Percentiles rank a stretch among this genome's conserved stretches.
Conservation (phyloP, 352 stramenopile genomes). For the Aphanomyces cochlioides region DNA sequence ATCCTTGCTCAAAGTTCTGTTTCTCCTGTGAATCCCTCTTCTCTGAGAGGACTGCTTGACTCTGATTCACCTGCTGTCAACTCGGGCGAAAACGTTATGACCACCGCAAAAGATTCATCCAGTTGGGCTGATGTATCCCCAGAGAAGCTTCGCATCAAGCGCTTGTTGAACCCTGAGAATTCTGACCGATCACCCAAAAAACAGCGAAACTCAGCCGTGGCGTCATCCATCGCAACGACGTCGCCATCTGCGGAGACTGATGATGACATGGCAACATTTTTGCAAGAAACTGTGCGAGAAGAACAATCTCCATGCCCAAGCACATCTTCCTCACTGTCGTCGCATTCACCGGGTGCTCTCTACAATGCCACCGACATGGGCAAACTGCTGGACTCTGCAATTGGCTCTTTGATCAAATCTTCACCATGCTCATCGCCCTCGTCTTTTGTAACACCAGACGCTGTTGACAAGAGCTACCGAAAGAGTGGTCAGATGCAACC, state of each 20-base stretch:
- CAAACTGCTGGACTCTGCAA: neutral
- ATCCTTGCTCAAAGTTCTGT: neutral
- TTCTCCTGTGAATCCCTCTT: neutral
- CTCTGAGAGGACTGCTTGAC: neutral
- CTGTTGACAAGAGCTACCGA: neutral
- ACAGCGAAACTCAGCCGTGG: neutral
- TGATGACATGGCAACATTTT: conserved; percentile 6
- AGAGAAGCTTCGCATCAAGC: neutral
- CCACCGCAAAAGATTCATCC: neutral
- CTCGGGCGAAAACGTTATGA: neutral
- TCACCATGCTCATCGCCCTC: neutral
- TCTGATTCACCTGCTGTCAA: neutral
- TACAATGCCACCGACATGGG: neutral
- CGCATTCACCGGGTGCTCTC: neutral
- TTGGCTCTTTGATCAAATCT: neutral
- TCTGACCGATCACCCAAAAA: conserved; percentile 1
- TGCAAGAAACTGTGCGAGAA: conserved; percentile 9
- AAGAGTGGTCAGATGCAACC: neutral
- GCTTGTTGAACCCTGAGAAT: neutral
- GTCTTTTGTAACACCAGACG: conserved; percentile 7
- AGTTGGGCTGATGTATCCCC: neutral
- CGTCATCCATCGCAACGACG: neutral
- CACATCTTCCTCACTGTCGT: neutral
- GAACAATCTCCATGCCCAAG: neutral
- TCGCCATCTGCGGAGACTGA: neutral